Percentiles rank a stretch among this genome's conserved stretches.
Conservation (phyloP, 2,329 filamentous ascomycete genomes). For the Diplodia intermedia region DNA sequence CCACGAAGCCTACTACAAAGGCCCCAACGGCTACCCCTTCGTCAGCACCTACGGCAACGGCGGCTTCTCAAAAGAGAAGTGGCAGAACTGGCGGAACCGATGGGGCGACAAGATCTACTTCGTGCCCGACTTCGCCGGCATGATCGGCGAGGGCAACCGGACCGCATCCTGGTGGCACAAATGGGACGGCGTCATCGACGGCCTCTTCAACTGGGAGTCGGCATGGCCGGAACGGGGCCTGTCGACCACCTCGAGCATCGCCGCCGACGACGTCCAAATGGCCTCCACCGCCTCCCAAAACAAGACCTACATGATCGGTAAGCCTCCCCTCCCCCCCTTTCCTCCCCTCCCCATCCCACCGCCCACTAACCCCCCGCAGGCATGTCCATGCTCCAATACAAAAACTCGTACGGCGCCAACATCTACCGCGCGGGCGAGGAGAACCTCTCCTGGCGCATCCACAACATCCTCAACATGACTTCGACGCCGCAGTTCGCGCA, state of each 20-base stretch:
- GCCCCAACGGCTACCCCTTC: conserved; percentile 17
- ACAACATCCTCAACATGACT: conserved; percentile 45
- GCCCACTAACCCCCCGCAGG: background rate
- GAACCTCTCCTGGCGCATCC: conserved; percentile 48
- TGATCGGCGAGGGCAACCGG: conserved; percentile 42
- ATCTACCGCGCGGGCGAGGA: conserved; percentile 47
- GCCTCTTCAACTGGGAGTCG: conserved; percentile 50
- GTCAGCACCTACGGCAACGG: conserved; percentile 16
- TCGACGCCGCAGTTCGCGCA: conserved; percentile 45
- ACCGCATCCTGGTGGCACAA: conserved; percentile 41
- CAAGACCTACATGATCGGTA: conserved; percentile 48
- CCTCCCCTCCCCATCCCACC: background rate
- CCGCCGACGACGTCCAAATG: conserved; percentile 39
- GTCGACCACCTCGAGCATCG: conserved; percentile 29
- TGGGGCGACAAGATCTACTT: conserved; percentile 39
- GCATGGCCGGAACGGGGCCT: conserved; percentile 41
- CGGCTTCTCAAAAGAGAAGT: background rate
- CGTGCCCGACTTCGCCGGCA: conserved; percentile 42
- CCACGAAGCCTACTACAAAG: conserved; percentile 17
- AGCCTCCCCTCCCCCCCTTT: background rate
- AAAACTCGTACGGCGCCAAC: conserved; percentile 42
- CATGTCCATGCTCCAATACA: conserved; percentile 41
- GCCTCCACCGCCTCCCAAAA: conserved; percentile 36
- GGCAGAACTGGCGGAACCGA: conserved; percentile 4
- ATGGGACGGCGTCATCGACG: conserved; percentile 46